phyloP scores from a whole-genome alignment of 768 basidiomycete genomes.

The Leucosporidium scottii region DNA sequence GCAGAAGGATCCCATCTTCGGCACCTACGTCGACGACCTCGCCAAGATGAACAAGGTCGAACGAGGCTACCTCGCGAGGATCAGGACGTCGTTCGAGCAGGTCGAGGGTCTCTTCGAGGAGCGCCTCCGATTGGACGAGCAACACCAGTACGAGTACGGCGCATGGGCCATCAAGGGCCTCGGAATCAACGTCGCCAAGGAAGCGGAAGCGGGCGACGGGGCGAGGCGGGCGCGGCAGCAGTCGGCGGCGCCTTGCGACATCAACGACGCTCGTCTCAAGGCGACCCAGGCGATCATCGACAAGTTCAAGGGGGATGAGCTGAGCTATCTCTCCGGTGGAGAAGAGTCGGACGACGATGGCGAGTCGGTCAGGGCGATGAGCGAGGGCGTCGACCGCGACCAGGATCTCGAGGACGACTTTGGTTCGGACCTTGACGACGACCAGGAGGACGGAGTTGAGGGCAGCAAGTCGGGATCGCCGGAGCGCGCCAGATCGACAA shows the following conservation, averaged over 20 bases:
- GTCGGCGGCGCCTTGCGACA: too few relatives aligned
- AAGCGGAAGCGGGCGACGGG: too few relatives aligned
- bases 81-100: constrained; percentile 86
- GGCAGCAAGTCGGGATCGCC: too few relatives aligned
- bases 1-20: constrained; percentile 37
- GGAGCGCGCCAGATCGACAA: not conserved
- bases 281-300: not conserved
- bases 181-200: constrained; percentile 10
- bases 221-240: too few relatives aligned
- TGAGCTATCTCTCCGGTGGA: too few relatives aligned
- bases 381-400: not conserved
- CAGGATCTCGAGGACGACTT: constrained; percentile 5
- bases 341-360: too few relatives aligned
- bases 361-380: not conserved
- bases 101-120: constrained; percentile 48
- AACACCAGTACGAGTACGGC: constrained; percentile 27
- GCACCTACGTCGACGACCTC: constrained; percentile 23
- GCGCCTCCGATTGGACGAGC: constrained; percentile 29
- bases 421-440: constrained; percentile 34
- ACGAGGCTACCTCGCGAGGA: constrained; percentile 53
- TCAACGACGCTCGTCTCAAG: too few relatives aligned
- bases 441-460: constrained; percentile 39
- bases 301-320: not conserved
- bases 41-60: not conserved
- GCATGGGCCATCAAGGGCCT: constrained; percentile 35